Conservation (phyloP, 225 moss, liverwort and hornwort genomes). For the Bryoerythrophyllum caledonicum region DNA sequence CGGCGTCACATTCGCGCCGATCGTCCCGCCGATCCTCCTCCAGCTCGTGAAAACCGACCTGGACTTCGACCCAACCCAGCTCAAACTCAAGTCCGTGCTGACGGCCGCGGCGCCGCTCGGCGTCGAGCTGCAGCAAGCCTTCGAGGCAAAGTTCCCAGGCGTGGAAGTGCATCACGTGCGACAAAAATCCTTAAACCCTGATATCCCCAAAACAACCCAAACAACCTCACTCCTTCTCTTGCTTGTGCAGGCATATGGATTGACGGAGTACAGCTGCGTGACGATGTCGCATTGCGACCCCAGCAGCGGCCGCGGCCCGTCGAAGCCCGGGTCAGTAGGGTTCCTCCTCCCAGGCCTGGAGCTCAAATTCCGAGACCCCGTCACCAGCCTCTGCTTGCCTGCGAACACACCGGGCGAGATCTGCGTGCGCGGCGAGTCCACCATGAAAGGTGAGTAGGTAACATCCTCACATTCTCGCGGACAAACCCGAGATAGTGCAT, state of each 20-base stretch:
- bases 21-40: slow-evolving; percentile 92
- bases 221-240: neutral
- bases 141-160: slow-evolving; percentile 76
- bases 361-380: slow-evolving; percentile 65
- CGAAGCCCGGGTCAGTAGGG: slow-evolving; percentile 86
- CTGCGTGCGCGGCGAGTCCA: slow-evolving; percentile 64
- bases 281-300: slow-evolving; percentile 64
- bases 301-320: slow-evolving; percentile 32
- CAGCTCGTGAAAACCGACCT: slow-evolving; percentile 76
- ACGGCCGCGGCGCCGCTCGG: slow-evolving; percentile 88
- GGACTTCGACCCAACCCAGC: slow-evolving; percentile 53
- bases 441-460: slow-evolving; percentile 62
- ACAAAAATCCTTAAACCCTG: neutral
- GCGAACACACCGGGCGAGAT: slow-evolving; percentile 61
- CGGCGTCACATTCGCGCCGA: slow-evolving; percentile 68
- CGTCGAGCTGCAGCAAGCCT: slow-evolving; percentile 65
- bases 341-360: slow-evolving; percentile 71
- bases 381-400: slow-evolving; percentile 49
- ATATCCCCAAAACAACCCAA: too few species aligned
- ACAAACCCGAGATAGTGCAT: too few species aligned
- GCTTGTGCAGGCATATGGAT: slow-evolving; percentile 67
- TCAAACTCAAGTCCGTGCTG: slow-evolving; percentile 65
- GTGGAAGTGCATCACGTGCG: slow-evolving; percentile 65
- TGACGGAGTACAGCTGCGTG: slow-evolving; percentile 92
- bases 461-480: neutral